Evolutionary conservation across 371 early-diverging fungal genomes (phyloP), one percentile per base, ranked within the genome.

Genomic region (Mortierella sp.): DNA sequence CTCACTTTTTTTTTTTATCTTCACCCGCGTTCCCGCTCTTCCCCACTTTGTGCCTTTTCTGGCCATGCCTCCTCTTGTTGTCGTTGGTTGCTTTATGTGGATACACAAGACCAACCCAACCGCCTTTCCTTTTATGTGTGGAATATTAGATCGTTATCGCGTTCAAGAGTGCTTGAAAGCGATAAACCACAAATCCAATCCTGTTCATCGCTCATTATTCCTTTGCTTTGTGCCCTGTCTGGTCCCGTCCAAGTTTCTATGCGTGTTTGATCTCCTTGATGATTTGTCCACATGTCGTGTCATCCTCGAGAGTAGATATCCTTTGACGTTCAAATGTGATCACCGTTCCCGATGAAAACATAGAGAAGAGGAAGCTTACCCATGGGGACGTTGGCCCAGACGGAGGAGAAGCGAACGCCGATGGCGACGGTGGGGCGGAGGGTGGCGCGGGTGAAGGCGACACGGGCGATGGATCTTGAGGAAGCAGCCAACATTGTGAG

Each of bases 341-440:
- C 0, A n/a, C 48, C 70, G 14, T 12, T 12, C 4, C 5, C 16
- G 27, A 35, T 11, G 46, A 32, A 24, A 49, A 18, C 48, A 12
- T 12, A 49, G 6, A 35, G 6, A 35, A 35, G 35, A 29, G 18
- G 18, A 2, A 24, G 63, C 82, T 71, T 92, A 94, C 94, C 95
- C 89, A 92, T 93, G 84, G 95, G 94, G 71, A 96, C 95, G 81
- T 92, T 90, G 76, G 93, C 90, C 96, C 96, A 96, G 76, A 94
- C 93, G 24, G 95, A 94, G 38, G 90, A 85, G 81, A 91, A 90
- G 49, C 88, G 88, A 44, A 84, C 55, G 89, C 82, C 91, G 80
- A 91, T 91, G 77, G 91, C 91, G 38, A 90, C 90, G 79, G 82
- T 81, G 77, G 83, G 81, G 78, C 83, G 90, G 79, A 83, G 75